Conservation (phyloP, 257 asterid genomes). For the Solanum megistacrolobum region DNA sequence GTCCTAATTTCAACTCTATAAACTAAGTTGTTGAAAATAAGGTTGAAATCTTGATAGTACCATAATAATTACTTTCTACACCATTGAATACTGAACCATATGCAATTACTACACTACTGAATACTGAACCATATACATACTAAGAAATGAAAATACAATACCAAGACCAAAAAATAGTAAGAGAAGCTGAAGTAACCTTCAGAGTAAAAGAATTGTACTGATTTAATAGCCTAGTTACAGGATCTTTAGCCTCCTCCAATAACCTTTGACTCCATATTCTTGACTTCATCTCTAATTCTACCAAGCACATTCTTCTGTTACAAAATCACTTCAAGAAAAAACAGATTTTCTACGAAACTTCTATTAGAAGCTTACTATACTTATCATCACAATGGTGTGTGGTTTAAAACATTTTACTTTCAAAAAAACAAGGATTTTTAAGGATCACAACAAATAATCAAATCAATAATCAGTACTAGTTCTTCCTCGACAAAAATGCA, state of each 20-base stretch:
- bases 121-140: constrained; percentile 44
- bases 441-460: not conserved
- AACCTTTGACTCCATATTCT: too few relatives aligned
- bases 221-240: too few relatives aligned
- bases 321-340: too few relatives aligned
- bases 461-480: too few relatives aligned
- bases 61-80: constrained; percentile 25
- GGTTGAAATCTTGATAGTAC: constrained; percentile 27
- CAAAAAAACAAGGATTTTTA: not conserved
- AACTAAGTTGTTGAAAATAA: constrained; percentile 28
- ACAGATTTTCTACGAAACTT: not conserved
- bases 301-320: too few relatives aligned
- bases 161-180: too few relatives aligned
- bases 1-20: constrained; percentile 33
- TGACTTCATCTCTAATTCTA: too few relatives aligned
- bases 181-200: too few relatives aligned
- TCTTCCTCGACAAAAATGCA: too few relatives aligned
- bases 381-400: not conserved
- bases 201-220: too few relatives aligned
- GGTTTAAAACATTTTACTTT: not conserved
- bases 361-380: not conserved
- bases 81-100: too few relatives aligned
- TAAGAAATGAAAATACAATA: constrained; percentile 42
- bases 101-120: not conserved
- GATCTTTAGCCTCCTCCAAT: too few relatives aligned